Evolutionary conservation across 202 grass and related monocot genomes (phyloP), one percentile per base, ranked within the genome.

Genomic region (Miscanthus sacchariflorus): DNA sequence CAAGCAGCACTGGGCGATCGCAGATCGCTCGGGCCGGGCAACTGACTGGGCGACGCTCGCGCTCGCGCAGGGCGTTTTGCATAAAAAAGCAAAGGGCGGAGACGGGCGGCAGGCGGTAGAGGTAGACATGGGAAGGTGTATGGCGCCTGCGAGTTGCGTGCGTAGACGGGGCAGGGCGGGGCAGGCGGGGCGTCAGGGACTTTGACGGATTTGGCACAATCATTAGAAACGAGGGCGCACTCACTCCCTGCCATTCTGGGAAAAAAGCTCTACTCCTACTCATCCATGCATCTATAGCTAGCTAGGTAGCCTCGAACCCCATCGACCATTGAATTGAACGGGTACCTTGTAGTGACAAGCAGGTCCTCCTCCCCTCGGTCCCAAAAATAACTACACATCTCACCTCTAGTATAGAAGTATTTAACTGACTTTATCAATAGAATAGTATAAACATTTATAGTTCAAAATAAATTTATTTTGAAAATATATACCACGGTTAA

Each of bases 201-300:
- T 91, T 92, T 90, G 88, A 95, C 93, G 82, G 93, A 98, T 95
- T 95, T 90, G 89, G 85, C 74, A 95, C 93, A 95, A 98, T 98
- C 95, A 98, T 98, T 98, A 92, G 90, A 87, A 90, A 88, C 89
- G 91, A 93, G 93, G 93, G 48, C 77, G 93, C 82, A 84, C 89
- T 92, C 89, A 83, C 89, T 90, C 76, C 89, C 85, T 91, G 87
- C 95, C 84, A 95, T 92, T 93, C 91, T 89, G 79, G 91, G 91
- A 61, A 95, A 91, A 79, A 68, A 33, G 6, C 28, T 68, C 72
- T 75, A 64, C 69, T 28, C 12, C 18, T 67, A 14, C 24, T 28
- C 28, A 30, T 30, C 64, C 58, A 24, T 24, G 58, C 58, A 23
- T 39, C 68, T 10, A 4, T 61, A 21, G 21, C 69, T 40, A 9